Base-by-base conservation (phyloP, 139 green algal species). In the Picochlorum sp. region DNA sequence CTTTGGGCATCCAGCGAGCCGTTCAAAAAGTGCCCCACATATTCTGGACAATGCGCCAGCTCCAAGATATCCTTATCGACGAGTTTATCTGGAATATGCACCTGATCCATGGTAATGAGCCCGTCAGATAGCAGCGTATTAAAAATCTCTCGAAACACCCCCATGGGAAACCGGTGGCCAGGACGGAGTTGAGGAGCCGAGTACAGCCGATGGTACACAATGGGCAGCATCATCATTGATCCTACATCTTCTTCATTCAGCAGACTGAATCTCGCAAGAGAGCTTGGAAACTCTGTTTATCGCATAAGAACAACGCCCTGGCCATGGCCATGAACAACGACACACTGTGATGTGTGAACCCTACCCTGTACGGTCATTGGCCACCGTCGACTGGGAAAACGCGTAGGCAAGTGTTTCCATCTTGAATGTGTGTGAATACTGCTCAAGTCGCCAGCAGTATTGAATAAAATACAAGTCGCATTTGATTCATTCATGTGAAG, bases 91-190 rank as follows among this genome's bases (percentile, higher is more conserved):
- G 69, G 63, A 3, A 45, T 16, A 15, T 72, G 63, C 8, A 72
- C 28, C 52, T 75, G 62, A 3, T 50, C 21, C 1, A 68, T 54
- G 0, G 57, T n/a, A 3, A 82, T 72, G 18, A 84, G 51, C 10
- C 65, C 67, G 8, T 85, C 65, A 0, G 62, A 11, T 16, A 89
- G 56, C 46, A 88, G 69, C 2, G 56, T 49, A 6, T 79, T 58
- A 15, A 85, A 60, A 34, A 89, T 87, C 10, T 34, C 16, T 7
- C 68, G 32, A 61, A 89, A 89, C 15, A 91, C 77, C 6, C 52
- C 74, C 87, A 95, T 95, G 0, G 87, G 87, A 58, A 95, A 95
- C 2, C 80, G 68, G 69, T 95, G 88, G 1, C 78, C 81, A 9
- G 68, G 34, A 2, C 73, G 49, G 24, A 95, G 68, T 51, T 73